A percentile compares a stretch with the other conserved stretches of the same genome.
phyloP scores from a whole-genome alignment of 2,329 filamentous ascomycete species.

The Paraconiothyrium brasiliense region DNA sequence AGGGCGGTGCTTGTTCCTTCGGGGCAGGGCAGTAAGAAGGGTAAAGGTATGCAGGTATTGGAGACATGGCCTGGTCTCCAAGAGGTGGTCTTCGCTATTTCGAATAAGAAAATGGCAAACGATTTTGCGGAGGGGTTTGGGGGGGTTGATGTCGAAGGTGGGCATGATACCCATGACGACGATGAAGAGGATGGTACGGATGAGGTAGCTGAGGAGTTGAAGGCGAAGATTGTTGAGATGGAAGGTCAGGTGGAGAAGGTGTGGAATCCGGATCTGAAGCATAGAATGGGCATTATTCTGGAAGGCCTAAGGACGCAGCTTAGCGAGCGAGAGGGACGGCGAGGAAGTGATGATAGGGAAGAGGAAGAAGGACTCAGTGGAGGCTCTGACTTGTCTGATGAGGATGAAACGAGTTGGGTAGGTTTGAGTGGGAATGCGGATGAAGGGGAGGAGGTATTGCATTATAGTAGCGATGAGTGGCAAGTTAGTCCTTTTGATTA shows the following conservation, averaged over 20 bases:
- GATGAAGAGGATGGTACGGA: slow-evolving; percentile 35
- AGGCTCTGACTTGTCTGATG: not conserved
- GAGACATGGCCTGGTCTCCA: slow-evolving; percentile 58
- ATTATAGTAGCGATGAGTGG: not conserved
- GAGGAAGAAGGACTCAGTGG: not conserved
- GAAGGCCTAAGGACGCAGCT: slow-evolving; percentile 43
- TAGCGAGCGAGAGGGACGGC: slow-evolving; percentile 25
- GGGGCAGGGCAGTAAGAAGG: slow-evolving; percentile 26
- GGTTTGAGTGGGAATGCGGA: not conserved
- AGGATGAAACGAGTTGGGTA: not conserved
- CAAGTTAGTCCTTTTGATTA: not conserved
- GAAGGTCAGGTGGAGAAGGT: slow-evolving; percentile 45
- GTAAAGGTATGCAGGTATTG: slow-evolving; percentile 31
- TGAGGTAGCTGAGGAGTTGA: slow-evolving; percentile 39
- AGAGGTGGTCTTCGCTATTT: slow-evolving; percentile 68
- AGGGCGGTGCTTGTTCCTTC: slow-evolving; percentile 44
- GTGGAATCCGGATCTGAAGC: slow-evolving; percentile 47
- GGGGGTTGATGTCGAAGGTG: slow-evolving; percentile 46
- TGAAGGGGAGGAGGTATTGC: not conserved
- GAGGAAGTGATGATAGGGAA: not conserved
- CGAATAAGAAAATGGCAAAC: slow-evolving; percentile 60
- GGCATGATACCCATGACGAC: slow-evolving; percentile 53
- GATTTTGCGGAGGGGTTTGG: slow-evolving; percentile 63
- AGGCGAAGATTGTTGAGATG: slow-evolving; percentile 47
- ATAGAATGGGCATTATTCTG: slow-evolving; percentile 40